Conservation (phyloP, 2,329 filamentous ascomycete species). For the Colletotrichum simmondsii region DNA sequence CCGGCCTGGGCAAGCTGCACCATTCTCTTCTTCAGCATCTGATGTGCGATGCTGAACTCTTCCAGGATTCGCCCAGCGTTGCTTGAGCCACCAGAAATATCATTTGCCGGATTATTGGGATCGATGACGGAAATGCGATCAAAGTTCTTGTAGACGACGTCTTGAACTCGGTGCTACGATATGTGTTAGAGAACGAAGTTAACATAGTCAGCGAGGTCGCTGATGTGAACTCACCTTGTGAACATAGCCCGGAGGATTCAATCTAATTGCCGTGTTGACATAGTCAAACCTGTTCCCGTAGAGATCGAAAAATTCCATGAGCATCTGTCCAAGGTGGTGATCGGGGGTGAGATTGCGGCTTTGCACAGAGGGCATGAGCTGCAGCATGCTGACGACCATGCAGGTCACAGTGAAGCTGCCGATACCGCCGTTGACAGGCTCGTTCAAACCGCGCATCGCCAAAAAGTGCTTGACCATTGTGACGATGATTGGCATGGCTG, state of each 20-base stretch:
- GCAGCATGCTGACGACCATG: slow-evolving; percentile 88
- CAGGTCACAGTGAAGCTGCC: slow-evolving; percentile 96
- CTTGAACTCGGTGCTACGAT: slow-evolving; percentile 5
- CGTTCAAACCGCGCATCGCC: slow-evolving; percentile 88
- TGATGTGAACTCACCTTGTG: slow-evolving; percentile 76
- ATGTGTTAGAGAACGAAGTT: background rate
- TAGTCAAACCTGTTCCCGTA: slow-evolving; percentile 88
- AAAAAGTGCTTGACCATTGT: slow-evolving; percentile 93
- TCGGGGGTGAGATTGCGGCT: slow-evolving; percentile 67
- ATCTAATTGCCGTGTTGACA: slow-evolving; percentile 74
- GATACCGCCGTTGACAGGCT: slow-evolving; percentile 90
- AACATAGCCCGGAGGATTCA: slow-evolving; percentile 80
- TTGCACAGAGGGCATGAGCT: slow-evolving; percentile 79
- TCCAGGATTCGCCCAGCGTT: slow-evolving; percentile 75
- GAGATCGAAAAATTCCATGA: slow-evolving; percentile 89
- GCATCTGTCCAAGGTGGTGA: slow-evolving; percentile 80
- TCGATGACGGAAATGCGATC: slow-evolving; percentile 89
- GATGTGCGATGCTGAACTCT: slow-evolving; percentile 76
- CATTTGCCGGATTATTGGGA: slow-evolving; percentile 85
- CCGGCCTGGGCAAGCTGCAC: slow-evolving; percentile 53
- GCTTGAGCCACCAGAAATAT: slow-evolving; percentile 87
- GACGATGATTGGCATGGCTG: slow-evolving; percentile 87
- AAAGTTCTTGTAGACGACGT: slow-evolving; percentile 66
- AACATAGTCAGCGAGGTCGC: too few species aligned
- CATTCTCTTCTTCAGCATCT: slow-evolving; percentile 69